Evolutionary conservation across 2,329 filamentous ascomycete species (phyloP).

Genomic region (Calonectria pauciramosa): DNA sequence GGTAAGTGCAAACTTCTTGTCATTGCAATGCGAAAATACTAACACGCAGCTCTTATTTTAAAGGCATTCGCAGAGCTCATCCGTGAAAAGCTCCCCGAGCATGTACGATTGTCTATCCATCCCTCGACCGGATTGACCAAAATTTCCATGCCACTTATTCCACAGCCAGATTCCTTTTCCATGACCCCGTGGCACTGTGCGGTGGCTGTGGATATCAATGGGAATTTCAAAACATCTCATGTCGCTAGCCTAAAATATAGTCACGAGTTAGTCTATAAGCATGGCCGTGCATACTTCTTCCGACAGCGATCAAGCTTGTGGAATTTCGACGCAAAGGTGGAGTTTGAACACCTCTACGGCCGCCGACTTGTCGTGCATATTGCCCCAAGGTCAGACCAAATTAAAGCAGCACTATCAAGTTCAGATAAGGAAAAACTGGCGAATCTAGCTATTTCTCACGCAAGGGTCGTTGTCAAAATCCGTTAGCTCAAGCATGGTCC

Average conservation of each 20-base stretch:
- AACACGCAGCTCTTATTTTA: not conserved
- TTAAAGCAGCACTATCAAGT: not conserved
- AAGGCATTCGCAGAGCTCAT: not conserved
- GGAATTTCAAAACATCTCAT: constrained; percentile 15
- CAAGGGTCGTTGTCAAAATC: not conserved
- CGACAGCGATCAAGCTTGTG: not conserved
- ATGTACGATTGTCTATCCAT: not conserved
- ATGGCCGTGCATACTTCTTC: not conserved
- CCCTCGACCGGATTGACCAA: constrained; percentile 26
- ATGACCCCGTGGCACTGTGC: constrained; percentile 33
- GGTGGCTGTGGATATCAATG: constrained; percentile 24
- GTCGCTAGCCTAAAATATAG: not conserved
- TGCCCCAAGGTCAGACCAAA: not conserved
- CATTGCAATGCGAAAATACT: not conserved
- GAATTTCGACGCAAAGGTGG: not conserved
- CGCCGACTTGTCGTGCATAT: not conserved
- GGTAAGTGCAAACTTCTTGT: not conserved
- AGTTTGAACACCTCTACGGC: not conserved
- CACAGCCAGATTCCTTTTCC: constrained; percentile 28
- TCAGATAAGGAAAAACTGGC: not conserved
- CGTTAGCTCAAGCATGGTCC: not conserved
- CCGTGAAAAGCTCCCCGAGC: not conserved
- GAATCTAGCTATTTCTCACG: not conserved
- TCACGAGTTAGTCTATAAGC: not conserved
- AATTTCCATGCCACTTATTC: constrained; percentile 29